Evolutionary conservation across 176 grass and related monocot species (phyloP), one percentile per base, ranked within the genome.

Genomic region (Paspalum vaginatum): DNA sequence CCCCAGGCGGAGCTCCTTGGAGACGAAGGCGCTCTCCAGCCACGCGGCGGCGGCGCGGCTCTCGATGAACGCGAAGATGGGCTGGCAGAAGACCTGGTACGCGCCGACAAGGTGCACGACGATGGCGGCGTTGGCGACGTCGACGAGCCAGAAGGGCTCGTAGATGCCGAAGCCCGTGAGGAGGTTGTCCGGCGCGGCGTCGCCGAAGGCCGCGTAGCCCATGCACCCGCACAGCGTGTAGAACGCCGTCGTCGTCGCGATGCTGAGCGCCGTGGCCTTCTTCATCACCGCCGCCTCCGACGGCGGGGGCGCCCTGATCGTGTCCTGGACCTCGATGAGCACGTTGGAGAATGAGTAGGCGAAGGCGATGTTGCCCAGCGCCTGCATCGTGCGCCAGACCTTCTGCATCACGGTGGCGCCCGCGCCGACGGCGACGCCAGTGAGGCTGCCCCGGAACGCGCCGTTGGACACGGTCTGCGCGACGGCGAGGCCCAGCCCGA

Each of bases 101-200:
- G 90, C 90, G 4, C 90, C 87, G 76, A 93, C 47, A 52, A 89
- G 83, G 85, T 93, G 90, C 46, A 89, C 75, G 83, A 89, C 90
- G 72, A 93, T 89, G 67, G 90, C 87, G 48, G 80, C 90, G 74
- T 92, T 92, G 61, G 90, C 86, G 71, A 92, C 85, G 90, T 89
- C 62, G 83, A 92, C 86, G 38, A 92, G 87, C 90, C 90, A 93
- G 81, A 54, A 93, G 27, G 90, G 90, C 83, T 87, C 86, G 84
- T 93, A 89, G 87, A 93, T 89, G 65, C 90, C 90, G 55, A 93
- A 93, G 26, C 90, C 90, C 6, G 90, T 89, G 65, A 93, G 86
- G 55, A 93, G 87, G 87, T 93, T 89, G 74, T 87, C 64, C 17
- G 90, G 87, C 39, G 87, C 84, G 0, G 78, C 56, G 81, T 93